Conservation (phyloP, 2,329 filamentous ascomycete species). For the Colletotrichum sp. region DNA sequence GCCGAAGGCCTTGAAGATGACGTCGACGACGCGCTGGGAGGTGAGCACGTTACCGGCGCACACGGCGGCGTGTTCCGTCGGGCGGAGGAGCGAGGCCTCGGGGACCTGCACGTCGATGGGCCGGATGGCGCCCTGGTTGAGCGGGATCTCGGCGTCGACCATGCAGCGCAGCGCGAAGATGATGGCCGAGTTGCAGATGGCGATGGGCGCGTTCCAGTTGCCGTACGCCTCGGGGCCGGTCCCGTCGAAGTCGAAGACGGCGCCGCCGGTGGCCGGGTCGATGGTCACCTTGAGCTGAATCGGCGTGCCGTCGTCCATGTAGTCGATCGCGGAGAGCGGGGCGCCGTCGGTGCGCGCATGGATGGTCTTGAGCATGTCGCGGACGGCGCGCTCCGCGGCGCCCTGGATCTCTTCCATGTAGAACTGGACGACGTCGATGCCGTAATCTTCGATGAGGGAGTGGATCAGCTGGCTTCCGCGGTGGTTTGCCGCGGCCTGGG, state of each 20-base stretch:
- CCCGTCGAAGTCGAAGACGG: conserved; percentile 60
- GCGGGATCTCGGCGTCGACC: conserved; percentile 35
- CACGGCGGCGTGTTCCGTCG: conserved; percentile 32
- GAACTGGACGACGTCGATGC: conserved; percentile 72
- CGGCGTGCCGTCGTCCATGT: conserved; percentile 86
- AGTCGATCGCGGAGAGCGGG: conserved; percentile 76
- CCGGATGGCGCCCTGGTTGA: conserved; percentile 62
- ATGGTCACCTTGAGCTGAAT: conserved; percentile 79
- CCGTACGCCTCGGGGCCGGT: conserved; percentile 33
- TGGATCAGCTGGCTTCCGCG: conserved; percentile 80
- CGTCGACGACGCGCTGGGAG: conserved; percentile 54
- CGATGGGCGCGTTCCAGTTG: conserved; percentile 32
- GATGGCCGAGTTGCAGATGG: conserved; percentile 36
- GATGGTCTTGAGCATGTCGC: conserved; percentile 75
- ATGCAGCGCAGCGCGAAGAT: conserved; percentile 37
- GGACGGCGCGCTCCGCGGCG: conserved; percentile 79
- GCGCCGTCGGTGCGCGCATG: conserved; percentile 70
- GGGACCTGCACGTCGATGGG: conserved; percentile 79
- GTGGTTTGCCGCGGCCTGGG: conserved; percentile 85
- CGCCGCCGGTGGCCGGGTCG: conserved; percentile 73
- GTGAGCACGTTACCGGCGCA: conserved; percentile 37
- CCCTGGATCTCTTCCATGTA: conserved; percentile 77
- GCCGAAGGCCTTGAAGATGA: conserved; percentile 76
- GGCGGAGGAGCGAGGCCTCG: conserved; percentile 50
- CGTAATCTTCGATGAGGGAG: conserved; percentile 74